These are phyloP conservation scores for Biancaea sappan DNA, from an alignment of 306 rosid genomes.

Conservation along the genomic window DNA sequence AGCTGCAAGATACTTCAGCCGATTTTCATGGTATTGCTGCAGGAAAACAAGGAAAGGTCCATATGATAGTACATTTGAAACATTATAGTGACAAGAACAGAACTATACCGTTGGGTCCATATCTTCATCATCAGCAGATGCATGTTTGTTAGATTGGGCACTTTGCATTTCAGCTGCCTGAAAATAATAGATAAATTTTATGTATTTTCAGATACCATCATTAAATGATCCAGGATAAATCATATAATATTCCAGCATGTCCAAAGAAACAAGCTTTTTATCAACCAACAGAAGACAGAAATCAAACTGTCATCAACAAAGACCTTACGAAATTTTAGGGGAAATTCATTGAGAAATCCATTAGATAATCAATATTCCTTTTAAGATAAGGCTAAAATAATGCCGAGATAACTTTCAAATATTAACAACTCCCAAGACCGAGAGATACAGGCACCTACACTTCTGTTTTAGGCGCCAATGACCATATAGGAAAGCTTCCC, in stretches of 20 bases:
- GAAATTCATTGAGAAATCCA: neutral
- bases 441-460: neutral
- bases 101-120: conserved; percentile 87
- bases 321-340: neutral
- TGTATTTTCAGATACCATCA: neutral
- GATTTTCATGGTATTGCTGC: conserved; percentile 88
- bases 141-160: conserved; percentile 49
- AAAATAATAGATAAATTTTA: neutral
- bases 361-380: neutral
- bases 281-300: neutral
- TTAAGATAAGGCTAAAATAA: neutral
- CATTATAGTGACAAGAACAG: neutral
- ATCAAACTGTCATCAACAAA: neutral
- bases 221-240: neutral
- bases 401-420: neutral
- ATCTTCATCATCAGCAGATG: conserved; percentile 65
- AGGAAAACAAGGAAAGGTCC: conserved; percentile 25
- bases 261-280: neutral
- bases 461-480: neutral
- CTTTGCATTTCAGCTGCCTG: conserved; percentile 50
- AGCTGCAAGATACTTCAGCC: conserved; percentile 67
- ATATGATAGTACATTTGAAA: neutral
- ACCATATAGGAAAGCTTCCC: neutral
- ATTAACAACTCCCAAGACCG: neutral
- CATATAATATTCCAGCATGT: neutral